Evolutionary conservation across 495 filamentous ascomycete species (phyloP), one percentile per base, ranked within the genome.

Genomic region (Penicillium cinerascens): DNA sequence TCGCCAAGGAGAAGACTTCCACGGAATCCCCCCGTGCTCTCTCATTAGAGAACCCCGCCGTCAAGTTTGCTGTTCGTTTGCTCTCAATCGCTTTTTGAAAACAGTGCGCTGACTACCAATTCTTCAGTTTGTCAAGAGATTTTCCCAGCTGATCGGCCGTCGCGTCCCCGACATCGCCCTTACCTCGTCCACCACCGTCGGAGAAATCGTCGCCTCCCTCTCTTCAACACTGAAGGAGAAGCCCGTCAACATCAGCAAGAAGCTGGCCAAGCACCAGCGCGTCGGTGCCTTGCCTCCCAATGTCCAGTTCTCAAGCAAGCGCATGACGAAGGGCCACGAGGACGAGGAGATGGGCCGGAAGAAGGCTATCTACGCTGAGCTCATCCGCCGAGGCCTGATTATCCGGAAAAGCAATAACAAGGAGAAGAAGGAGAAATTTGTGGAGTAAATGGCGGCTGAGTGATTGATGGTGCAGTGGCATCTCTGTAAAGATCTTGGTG

Each of bases 301-400:
- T 64, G 85, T 97, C 38, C 79, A 76, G 56, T 69, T 95, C 9
- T 77, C 74, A 46, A 55, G 64, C 4, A 75, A 75, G 50, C 82
- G 85, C 55, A 71, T 86, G 44, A 87, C 81, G 18, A 79, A 78
- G 20, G 79, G 82, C 43, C 80, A 91, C 69, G 82, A 82, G 66
- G 89, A 95, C 68, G 84, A 80, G 65, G 79, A 80, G 55, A 58
- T 92, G 21, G 92, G 92, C 5, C 80, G 92, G 57, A 89, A 85
- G 84, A 93, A 95, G 81, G 59, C 91, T 25, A 91, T 95, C 61
- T 81, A 88, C 62, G 64, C 81, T 63, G 87, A 87, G 71, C 77
- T 95, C 38, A 70, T 79, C 61, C 74, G 79, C 55, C 74, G 83
- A 45, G 83, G 82, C 6, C 68, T 91, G 23, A 48, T 69, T 26